phyloP scores from a whole-genome alignment of 2,329 filamentous ascomycete genomes.

The Grosmannia huntii region DNA sequence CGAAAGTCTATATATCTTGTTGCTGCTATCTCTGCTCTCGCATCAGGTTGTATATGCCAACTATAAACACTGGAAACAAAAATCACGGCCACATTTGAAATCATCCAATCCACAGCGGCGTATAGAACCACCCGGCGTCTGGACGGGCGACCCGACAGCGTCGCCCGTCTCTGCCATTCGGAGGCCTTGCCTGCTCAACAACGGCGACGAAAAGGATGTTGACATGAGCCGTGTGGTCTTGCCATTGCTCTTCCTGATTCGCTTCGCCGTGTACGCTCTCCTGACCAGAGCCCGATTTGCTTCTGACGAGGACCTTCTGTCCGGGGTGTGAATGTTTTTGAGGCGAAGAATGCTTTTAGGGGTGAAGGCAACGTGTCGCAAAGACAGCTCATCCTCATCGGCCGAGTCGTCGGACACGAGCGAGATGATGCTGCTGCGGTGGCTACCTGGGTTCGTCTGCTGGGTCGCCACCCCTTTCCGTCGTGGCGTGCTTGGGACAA shows the following conservation, averaged over 20 bases:
- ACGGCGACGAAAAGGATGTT: slow-evolving; percentile 4
- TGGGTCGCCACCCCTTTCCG: background rate
- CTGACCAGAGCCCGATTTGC: background rate
- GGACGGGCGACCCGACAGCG: slow-evolving; percentile 17
- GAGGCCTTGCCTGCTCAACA: background rate
- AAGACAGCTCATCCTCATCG: slow-evolving; percentile 26
- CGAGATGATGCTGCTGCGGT: slow-evolving; percentile 26
- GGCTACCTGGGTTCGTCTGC: background rate
- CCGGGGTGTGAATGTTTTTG: background rate
- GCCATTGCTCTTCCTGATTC: background rate
- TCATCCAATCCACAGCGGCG: slow-evolving; percentile 42
- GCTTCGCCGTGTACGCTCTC: background rate
- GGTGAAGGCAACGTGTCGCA: slow-evolving; percentile 18
- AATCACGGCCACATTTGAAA: slow-evolving; percentile 42
- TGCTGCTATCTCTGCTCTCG: background rate
- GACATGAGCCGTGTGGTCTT: background rate
- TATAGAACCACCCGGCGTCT: slow-evolving; percentile 36
- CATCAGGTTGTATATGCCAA: background rate
- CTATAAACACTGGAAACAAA: slow-evolving; percentile 44
- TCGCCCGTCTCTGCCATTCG: slow-evolving; percentile 5
- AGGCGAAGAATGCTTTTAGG: slow-evolving; percentile 6
- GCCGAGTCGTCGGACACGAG: slow-evolving; percentile 24
- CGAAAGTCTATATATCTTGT: background rate
- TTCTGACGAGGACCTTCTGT: too few relatives aligned
- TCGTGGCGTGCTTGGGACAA: background rate